A percentile compares a stretch with the other conserved stretches of the same genome.
These are phyloP conservation scores for Colletotrichum destructivum DNA, from an alignment of 2,329 filamentous ascomycete genomes.

Conservation along the genomic window DNA sequence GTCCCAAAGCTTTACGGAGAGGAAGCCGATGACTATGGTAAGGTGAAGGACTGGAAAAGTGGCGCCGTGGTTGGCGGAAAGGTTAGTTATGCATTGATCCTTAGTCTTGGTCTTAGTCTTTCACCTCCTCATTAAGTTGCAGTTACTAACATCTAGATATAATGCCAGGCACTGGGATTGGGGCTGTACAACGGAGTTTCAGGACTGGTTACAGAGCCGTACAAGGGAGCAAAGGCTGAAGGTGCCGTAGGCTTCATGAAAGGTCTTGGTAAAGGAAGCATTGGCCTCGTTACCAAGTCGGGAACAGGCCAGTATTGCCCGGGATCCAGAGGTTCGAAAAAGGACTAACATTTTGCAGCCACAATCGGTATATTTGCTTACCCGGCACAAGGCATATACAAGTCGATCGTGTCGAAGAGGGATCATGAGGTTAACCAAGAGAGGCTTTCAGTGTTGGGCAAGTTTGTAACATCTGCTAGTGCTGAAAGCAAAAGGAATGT, in stretches of 20 bases:
- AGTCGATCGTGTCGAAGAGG: conserved; percentile 20
- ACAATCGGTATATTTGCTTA: conserved; percentile 50
- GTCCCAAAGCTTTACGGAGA: conserved; percentile 55
- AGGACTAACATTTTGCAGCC: conserved; percentile 31
- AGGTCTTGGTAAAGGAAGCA: conserved; percentile 52
- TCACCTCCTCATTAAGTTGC: too few relatives aligned
- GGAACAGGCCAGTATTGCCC: conserved; percentile 44
- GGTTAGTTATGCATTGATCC: conserved; percentile 14
- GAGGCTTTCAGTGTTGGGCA: too few relatives aligned
- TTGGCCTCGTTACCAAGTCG: conserved; percentile 45
- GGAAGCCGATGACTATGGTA: conserved; percentile 49
- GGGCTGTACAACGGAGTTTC: conserved; percentile 51
- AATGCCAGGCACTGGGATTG: conserved; percentile 23
- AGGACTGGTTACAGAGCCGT: conserved; percentile 50
- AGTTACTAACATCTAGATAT: too few relatives aligned
- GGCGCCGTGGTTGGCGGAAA: conserved; percentile 51
- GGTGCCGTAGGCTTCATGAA: conserved; percentile 52
- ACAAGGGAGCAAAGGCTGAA: conserved; percentile 49
- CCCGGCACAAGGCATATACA: conserved; percentile 50
- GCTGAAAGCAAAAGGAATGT: too few relatives aligned
- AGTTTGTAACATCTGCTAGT: too few relatives aligned
- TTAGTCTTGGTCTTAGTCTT: too few relatives aligned
- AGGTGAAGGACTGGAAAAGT: conserved; percentile 51
- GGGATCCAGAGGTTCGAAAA: background rate
- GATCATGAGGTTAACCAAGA: too few relatives aligned